phyloP scores from a whole-genome alignment of 2,329 filamentous ascomycete species.

The Annulohypoxylon truncatum region DNA sequence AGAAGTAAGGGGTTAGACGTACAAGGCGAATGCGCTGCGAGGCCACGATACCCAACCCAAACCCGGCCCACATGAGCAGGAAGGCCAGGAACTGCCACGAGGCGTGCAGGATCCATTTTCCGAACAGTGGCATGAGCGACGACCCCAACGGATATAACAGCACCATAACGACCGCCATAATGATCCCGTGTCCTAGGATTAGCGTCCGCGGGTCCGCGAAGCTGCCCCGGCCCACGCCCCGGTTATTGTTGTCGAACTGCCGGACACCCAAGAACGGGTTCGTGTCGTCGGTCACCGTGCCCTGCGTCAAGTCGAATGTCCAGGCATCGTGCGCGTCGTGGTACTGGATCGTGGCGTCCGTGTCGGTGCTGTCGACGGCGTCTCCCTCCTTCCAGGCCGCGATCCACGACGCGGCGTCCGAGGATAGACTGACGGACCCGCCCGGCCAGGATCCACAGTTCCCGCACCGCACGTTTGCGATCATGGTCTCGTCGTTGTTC shows the following conservation, averaged over 20 bases:
- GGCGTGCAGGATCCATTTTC: constrained; percentile 69
- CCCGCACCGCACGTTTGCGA: constrained; percentile 68
- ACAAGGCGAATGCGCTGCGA: constrained; percentile 50
- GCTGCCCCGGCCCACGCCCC: constrained; percentile 30
- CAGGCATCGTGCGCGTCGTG: constrained; percentile 62
- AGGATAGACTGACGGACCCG: constrained; percentile 57
- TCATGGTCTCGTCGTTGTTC: constrained; percentile 58
- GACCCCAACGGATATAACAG: constrained; percentile 70
- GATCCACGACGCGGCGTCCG: constrained; percentile 61
- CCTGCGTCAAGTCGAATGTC: constrained; percentile 61
- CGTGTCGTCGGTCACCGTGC: constrained; percentile 58
- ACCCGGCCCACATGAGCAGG: constrained; percentile 66
- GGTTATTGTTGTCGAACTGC: constrained; percentile 29
- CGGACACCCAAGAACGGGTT: constrained; percentile 62
- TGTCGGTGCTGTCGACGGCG: constrained; percentile 58
- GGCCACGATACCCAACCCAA: constrained; percentile 66
- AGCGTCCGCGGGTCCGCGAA: constrained; percentile 37
- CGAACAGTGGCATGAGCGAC: constrained; percentile 68
- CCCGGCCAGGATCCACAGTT: constrained; percentile 63
- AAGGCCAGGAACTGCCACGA: constrained; percentile 66
- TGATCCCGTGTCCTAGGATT: constrained; percentile 64
- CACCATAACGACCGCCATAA: constrained; percentile 71
- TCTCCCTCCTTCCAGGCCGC: constrained; percentile 64
- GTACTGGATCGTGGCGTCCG: constrained; percentile 54
- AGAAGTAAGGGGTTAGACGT: constrained; percentile 31